These are phyloP conservation scores for Hyaloscypha finlandica DNA, from an alignment of 495 filamentous ascomycete species.

Conservation along the genomic window DNA sequence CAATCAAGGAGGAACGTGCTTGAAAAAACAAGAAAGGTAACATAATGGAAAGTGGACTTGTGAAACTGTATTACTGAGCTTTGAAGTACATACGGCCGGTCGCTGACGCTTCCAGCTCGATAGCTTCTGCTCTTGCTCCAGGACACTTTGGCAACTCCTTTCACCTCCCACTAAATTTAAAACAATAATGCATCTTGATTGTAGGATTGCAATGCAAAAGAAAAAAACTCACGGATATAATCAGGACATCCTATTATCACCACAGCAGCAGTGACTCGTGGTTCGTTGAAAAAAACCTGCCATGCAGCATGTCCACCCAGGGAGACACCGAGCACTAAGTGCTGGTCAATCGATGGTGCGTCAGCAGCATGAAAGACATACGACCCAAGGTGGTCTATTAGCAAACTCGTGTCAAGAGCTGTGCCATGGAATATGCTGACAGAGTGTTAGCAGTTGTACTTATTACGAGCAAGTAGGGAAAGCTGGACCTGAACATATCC, in stretches of 20 bases:
- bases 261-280: slow-evolving; percentile 72
- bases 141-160: too few species aligned
- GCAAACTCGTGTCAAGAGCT: slow-evolving; percentile 67
- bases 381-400: slow-evolving; percentile 73
- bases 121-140: neutral
- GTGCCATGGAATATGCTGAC: slow-evolving; percentile 56
- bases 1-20: neutral
- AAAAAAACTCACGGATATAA: slow-evolving; percentile 57
- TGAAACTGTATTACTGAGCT: too few species aligned
- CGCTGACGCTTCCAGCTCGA: too few species aligned
- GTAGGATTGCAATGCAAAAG: neutral
- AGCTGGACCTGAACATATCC: slow-evolving; percentile 72
- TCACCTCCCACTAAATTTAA: too few species aligned
- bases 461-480: slow-evolving; percentile 31
- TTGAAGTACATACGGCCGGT: too few species aligned
- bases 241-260: slow-evolving; percentile 90
- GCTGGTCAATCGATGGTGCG: slow-evolving; percentile 57
- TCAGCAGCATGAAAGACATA: slow-evolving; percentile 65
- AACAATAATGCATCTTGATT: too few species aligned
- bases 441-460: slow-evolving; percentile 46
- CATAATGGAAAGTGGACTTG: neutral
- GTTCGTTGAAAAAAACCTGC: slow-evolving; percentile 76
- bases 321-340: slow-evolving; percentile 79
- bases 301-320: slow-evolving; percentile 89
- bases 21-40: neutral